A percentile compares a stretch with the other conserved stretches of the same genome.
These are phyloP conservation scores for Fusarium agapanthi DNA, from an alignment of 2,329 filamentous ascomycete species.

Conservation along the genomic window DNA sequence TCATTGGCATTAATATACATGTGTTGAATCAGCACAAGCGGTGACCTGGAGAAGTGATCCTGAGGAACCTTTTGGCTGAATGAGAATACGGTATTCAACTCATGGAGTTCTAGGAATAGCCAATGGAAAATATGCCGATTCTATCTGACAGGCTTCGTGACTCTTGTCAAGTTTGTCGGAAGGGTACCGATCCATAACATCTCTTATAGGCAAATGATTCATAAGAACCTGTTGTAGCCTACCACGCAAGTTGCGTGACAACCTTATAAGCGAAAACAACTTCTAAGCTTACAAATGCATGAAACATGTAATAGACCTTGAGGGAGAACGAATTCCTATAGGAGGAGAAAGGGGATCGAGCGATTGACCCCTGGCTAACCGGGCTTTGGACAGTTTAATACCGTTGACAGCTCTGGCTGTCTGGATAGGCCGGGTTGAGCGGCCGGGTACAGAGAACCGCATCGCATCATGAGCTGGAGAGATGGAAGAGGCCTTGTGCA, in stretches of 20 bases:
- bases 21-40: background rate
- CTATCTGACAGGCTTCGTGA: background rate
- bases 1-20: background rate
- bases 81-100: background rate
- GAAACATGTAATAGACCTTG: background rate
- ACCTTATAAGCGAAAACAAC: background rate
- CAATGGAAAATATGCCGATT: background rate
- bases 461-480: background rate
- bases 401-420: background rate
- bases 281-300: conserved; percentile 2
- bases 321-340: background rate
- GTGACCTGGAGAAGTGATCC: background rate
- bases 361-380: background rate
- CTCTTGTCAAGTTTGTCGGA: background rate
- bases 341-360: background rate
- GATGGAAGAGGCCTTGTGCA: conserved; percentile 25
- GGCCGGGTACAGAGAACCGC: background rate
- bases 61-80: background rate
- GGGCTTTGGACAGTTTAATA: background rate
- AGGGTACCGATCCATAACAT: background rate
- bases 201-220: background rate
- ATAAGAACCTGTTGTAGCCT: background rate
- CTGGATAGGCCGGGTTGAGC: background rate
- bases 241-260: background rate
- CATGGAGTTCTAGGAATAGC: background rate